These are phyloP conservation scores for Coemansia sp. DNA, from an alignment of 192 early-diverging fungal genomes.

Conservation along the genomic window DNA sequence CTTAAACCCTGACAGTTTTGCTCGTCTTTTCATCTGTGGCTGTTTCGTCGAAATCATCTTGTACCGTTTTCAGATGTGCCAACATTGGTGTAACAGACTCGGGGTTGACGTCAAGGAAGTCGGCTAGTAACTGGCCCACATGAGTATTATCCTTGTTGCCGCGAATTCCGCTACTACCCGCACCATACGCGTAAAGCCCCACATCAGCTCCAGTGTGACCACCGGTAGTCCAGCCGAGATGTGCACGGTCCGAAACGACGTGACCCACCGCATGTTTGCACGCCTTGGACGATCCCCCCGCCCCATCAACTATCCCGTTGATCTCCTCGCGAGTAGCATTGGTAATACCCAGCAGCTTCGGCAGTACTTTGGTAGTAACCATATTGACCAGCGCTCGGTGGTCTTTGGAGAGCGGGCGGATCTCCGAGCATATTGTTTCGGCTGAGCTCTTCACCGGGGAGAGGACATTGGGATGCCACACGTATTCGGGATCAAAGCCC, in stretches of 20 bases:
- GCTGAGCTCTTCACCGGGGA: constrained; percentile 25
- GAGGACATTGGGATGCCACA: constrained; percentile 53
- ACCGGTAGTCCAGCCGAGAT: constrained; percentile 71
- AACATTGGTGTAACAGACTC: constrained; percentile 49
- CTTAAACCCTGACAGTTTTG: background rate
- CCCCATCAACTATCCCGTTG: background rate
- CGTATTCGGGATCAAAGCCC: constrained; percentile 54
- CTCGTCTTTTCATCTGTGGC: background rate
- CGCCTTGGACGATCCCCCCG: background rate
- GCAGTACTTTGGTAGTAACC: constrained; percentile 14
- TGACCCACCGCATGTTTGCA: constrained; percentile 28
- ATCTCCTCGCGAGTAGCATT: constrained; percentile 35
- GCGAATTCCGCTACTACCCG: constrained; percentile 8
- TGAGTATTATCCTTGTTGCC: constrained; percentile 71
- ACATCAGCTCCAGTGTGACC: constrained; percentile 95
- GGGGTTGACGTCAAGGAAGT: constrained; percentile 58
- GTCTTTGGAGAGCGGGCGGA: background rate
- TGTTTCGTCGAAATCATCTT: background rate
- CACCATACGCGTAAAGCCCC: constrained; percentile 67
- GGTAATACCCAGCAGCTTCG: constrained; percentile 30
- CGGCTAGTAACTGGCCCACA: constrained; percentile 58
- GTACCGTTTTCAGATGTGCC: constrained; percentile 12
- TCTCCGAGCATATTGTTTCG: constrained; percentile 24
- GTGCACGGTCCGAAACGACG: constrained; percentile 31
- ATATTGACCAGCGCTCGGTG: background rate